Conservation (phyloP, 2,329 filamentous ascomycete genomes). For the Teratosphaeriaceae sp. region DNA sequence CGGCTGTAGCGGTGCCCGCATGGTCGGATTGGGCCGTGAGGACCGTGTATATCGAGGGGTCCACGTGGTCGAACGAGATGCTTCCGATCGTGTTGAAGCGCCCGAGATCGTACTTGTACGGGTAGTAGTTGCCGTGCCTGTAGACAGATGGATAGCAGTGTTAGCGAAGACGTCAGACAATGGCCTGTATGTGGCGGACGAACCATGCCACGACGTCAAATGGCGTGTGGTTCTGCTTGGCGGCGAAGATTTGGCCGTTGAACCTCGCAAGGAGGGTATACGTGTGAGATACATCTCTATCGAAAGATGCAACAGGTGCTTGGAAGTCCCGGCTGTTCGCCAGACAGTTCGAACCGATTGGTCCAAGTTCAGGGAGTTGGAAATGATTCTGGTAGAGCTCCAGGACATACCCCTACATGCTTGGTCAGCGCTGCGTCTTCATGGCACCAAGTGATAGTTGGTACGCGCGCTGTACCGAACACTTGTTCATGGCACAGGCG, state of each 20-base stretch:
- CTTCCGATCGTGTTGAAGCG: constrained; percentile 53
- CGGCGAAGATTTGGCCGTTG: constrained; percentile 53
- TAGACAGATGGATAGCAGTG: too few species aligned
- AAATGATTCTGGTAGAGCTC: constrained; percentile 62
- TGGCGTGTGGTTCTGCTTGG: constrained; percentile 57
- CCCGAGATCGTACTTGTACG: constrained; percentile 52
- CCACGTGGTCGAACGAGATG: constrained; percentile 57
- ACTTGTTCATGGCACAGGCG: too few species aligned
- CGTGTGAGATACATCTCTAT: constrained; percentile 46
- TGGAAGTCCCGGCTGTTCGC: constrained; percentile 62
- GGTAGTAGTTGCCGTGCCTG: constrained; percentile 64
- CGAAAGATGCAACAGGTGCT: constrained; percentile 52
- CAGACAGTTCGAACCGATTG: constrained; percentile 59
- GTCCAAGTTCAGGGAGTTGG: constrained; percentile 59
- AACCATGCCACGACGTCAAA: constrained; percentile 68
- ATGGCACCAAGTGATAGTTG: too few species aligned
- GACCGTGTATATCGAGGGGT: constrained; percentile 61
- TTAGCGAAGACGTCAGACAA: too few species aligned
- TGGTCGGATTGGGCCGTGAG: constrained; percentile 54
- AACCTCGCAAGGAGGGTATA: constrained; percentile 59
- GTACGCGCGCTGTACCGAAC: too few species aligned
- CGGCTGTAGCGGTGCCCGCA: constrained; percentile 52
- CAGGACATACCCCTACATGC: constrained; percentile 61
- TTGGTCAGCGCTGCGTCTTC: too few species aligned
- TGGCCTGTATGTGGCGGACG: too few species aligned